Evolutionary conservation across 2,329 filamentous ascomycete species (phyloP).

Genomic region (Ceratocystis destructans): DNA sequence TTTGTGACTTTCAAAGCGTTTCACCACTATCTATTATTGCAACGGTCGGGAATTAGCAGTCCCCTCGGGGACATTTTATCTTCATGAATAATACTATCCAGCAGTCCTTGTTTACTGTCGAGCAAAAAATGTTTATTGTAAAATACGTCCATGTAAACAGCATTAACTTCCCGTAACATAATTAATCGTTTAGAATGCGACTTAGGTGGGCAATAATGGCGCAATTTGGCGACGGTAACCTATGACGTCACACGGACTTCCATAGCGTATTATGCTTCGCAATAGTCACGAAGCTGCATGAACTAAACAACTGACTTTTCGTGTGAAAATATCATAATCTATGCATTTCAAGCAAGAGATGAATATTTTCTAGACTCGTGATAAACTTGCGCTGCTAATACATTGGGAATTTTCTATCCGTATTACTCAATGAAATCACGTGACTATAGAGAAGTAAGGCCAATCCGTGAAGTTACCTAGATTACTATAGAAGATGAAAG

Average conservation of each 20-base stretch:
- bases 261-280: background rate
- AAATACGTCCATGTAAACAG: background rate
- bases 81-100: conserved; percentile 16
- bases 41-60: conserved; percentile 7
- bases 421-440: background rate
- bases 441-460: background rate
- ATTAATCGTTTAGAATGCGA: background rate
- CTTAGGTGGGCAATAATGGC: background rate
- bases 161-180: background rate
- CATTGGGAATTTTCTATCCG: background rate
- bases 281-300: background rate
- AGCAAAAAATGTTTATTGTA: background rate
- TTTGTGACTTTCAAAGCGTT: background rate
- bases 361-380: background rate
- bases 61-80: conserved; percentile 8
- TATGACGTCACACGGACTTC: background rate
- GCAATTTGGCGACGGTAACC: background rate
- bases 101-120: background rate
- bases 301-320: background rate
- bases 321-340: background rate
- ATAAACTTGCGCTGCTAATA: background rate
- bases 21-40: background rate
- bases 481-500: too few species aligned
- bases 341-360: background rate
- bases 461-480: too few species aligned